Evolutionary conservation across 2,329 filamentous ascomycete genomes (phyloP).

Genomic region (Paracoccidioides brasiliensis): DNA sequence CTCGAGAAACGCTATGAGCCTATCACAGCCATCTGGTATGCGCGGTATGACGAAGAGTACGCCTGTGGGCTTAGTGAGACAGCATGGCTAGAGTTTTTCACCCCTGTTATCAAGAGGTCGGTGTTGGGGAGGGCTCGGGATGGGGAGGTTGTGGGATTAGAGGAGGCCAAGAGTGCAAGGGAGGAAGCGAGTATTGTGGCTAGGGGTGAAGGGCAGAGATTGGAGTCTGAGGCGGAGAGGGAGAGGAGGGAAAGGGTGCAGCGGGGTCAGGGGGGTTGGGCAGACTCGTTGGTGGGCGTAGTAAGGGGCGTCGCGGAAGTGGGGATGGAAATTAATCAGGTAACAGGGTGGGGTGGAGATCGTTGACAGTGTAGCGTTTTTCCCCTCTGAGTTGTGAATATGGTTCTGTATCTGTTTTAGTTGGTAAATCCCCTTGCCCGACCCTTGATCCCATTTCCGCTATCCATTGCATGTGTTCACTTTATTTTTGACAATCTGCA

Average conservation of each 20-base stretch:
- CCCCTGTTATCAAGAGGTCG: slow-evolving; percentile 24
- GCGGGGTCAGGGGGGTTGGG: slow-evolving; percentile 22
- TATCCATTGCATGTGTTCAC: too few species aligned
- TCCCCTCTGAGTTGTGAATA: slow-evolving; percentile 9
- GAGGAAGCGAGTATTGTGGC: background rate
- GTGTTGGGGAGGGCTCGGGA: slow-evolving; percentile 19
- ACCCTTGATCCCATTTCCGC: too few species aligned
- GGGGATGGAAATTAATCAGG: slow-evolving; percentile 29
- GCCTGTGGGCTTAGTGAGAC: slow-evolving; percentile 18
- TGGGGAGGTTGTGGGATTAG: slow-evolving; percentile 10
- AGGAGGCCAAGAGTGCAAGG: slow-evolving; percentile 8
- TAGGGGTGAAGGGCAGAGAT: background rate
- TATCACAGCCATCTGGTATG: slow-evolving; percentile 20
- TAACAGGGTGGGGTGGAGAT: slow-evolving; percentile 14
- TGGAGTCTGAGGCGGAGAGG: slow-evolving; percentile 11
- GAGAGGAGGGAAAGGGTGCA: slow-evolving; percentile 14
- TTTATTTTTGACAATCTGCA: too few species aligned
- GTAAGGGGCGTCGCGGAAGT: slow-evolving; percentile 54
- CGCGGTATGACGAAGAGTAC: slow-evolving; percentile 9
- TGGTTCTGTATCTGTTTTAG: background rate
- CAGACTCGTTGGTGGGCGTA: slow-evolving; percentile 54
- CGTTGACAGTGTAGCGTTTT: slow-evolving; percentile 1
- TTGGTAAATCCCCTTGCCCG: background rate
- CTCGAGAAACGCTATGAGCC: slow-evolving; percentile 27
- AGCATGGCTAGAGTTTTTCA: slow-evolving; percentile 20